These are phyloP conservation scores for Secale cereale DNA, from an alignment of 176 grass and related monocot species.

Conservation along the genomic window DNA sequence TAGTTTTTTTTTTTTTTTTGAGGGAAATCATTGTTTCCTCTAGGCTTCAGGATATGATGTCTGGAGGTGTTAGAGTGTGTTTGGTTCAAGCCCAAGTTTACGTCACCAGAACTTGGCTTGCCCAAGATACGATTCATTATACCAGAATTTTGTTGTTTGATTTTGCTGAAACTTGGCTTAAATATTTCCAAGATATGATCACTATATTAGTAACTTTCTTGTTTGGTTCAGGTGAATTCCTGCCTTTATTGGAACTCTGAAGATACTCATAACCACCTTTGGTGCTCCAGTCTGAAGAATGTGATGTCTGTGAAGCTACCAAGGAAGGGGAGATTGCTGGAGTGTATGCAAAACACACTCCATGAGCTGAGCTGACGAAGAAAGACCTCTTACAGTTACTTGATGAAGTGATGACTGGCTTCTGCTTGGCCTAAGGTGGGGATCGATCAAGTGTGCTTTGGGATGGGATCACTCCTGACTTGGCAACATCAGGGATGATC, in stretches of 20 bases:
- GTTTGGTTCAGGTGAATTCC: background rate
- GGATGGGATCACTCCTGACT: slow-evolving; percentile 32
- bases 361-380: background rate
- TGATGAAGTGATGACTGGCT: background rate
- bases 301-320: background rate
- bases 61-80: slow-evolving; percentile 28
- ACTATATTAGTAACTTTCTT: background rate
- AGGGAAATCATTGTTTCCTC: slow-evolving; percentile 11
- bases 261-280: background rate
- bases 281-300: background rate
- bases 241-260: background rate
- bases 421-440: background rate
- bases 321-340: slow-evolving; percentile 36
- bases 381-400: background rate
- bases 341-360: background rate
- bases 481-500: slow-evolving; percentile 49
- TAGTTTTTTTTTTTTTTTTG: no score
- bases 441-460: slow-evolving; percentile 4
- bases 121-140: background rate
- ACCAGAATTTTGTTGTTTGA: background rate
- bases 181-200: background rate
- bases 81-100: background rate
- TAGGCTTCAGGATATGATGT: slow-evolving; percentile 49
- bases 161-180: background rate
- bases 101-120: background rate